Evolutionary conservation across 345 rosid genomes (phyloP).

Genomic region (Cardiospermum halicacabum): DNA sequence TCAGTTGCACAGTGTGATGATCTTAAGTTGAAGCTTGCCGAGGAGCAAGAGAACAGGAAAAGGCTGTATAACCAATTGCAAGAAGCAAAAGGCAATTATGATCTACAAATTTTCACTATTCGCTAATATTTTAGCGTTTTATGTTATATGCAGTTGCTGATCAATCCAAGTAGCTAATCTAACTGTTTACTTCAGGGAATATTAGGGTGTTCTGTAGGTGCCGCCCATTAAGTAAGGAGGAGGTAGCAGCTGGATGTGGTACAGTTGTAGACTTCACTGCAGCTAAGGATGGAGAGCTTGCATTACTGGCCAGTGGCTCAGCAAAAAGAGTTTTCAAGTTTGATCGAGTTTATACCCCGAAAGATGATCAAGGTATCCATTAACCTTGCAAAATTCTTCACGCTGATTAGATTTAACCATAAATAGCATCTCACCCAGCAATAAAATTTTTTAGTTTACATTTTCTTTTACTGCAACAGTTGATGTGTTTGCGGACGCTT

Average conservation of each 20-base stretch:
- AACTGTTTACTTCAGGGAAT: constrained; percentile 29
- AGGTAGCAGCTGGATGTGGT: constrained; percentile 27
- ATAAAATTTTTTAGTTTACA: not conserved
- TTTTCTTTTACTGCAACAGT: constrained; percentile 21
- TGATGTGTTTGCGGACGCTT: constrained; percentile 42
- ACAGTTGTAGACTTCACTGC: constrained; percentile 37
- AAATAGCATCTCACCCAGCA: no score
- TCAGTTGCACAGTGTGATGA: constrained; percentile 41
- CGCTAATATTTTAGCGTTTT: not conserved
- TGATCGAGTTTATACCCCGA: constrained; percentile 42
- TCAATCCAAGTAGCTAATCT: constrained; percentile 5
- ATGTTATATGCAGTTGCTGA: not conserved
- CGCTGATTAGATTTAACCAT: not conserved
- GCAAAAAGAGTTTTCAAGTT: constrained; percentile 38
- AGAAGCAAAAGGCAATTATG: constrained; percentile 37
- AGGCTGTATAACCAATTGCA: constrained; percentile 42
- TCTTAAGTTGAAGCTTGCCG: constrained; percentile 37
- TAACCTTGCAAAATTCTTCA: not conserved
- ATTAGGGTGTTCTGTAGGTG: constrained; percentile 50
- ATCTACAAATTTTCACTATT: not conserved
- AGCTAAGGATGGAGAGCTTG: constrained; percentile 50
- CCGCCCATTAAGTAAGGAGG: constrained; percentile 40
- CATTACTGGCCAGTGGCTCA: constrained; percentile 29
- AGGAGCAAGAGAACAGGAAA: constrained; percentile 44
- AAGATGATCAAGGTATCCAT: constrained; percentile 38